Conservation (phyloP, 2,329 filamentous ascomycete species). For the Alternaria viburni region DNA sequence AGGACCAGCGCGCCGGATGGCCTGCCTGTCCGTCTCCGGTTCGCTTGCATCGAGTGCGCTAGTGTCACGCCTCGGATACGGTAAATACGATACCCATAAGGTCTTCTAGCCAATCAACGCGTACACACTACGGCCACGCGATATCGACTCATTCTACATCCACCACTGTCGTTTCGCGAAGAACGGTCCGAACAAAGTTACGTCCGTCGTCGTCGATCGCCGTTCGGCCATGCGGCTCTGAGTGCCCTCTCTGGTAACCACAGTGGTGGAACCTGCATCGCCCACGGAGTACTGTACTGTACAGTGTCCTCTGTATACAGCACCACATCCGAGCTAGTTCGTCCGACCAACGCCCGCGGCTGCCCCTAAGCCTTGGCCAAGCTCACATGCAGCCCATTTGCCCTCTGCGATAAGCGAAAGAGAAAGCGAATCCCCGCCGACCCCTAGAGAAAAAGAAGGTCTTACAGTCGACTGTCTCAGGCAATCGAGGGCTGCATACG, state of each 20-base stretch:
- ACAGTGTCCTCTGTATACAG: not conserved
- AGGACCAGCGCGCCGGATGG: no score
- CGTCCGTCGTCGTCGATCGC: not conserved
- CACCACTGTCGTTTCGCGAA: not conserved
- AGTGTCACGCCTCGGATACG: not conserved
- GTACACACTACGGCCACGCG: not conserved
- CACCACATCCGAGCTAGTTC: not conserved
- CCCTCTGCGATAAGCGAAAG: not conserved
- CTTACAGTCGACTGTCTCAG: not conserved
- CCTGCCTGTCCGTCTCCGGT: no score
- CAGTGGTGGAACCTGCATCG: not conserved
- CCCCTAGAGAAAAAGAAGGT: not conserved
- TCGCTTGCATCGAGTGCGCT: not conserved
- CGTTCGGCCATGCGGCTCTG: not conserved
- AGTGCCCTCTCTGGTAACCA: not conserved
- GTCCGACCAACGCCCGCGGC: not conserved
- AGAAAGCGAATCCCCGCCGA: not conserved
- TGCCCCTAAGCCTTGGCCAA: not conserved
- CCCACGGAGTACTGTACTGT: not conserved
- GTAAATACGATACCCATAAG: conserved; percentile 3
- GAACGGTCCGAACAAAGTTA: not conserved
- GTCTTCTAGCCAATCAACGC: conserved; percentile 2
- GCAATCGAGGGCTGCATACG: not conserved
- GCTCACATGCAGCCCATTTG: not conserved
- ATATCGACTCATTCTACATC: conserved; percentile 1